Percentiles rank a stretch among this genome's conserved stretches.
Conservation (phyloP, 176 grass and related monocot species). For the Sorghum bicolor region DNA sequence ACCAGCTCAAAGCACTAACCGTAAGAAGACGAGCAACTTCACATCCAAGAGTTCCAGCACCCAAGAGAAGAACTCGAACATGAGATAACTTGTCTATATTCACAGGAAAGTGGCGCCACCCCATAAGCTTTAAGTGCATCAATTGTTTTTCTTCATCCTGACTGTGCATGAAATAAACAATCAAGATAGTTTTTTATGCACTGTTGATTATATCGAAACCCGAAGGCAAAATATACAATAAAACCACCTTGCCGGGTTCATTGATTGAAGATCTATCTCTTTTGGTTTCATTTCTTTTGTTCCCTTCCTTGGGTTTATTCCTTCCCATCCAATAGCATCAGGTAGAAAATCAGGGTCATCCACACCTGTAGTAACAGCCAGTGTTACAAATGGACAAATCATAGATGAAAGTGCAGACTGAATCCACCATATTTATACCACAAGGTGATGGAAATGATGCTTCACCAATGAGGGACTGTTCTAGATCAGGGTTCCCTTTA, state of each 20-base stretch:
- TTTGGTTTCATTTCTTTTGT: constrained; percentile 40
- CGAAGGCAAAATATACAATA: background rate
- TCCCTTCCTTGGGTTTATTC: constrained; percentile 35
- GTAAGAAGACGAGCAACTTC: constrained; percentile 91
- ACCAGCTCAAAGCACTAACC: constrained; percentile 43
- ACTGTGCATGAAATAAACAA: constrained; percentile 42
- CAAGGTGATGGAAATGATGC: constrained; percentile 52
- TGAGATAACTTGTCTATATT: constrained; percentile 55
- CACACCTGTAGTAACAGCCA: constrained; percentile 39
- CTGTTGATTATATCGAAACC: background rate
- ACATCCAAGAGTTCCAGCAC: constrained; percentile 87
- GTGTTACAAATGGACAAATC: constrained; percentile 16
- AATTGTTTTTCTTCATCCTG: constrained; percentile 62
- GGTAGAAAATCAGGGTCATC: constrained; percentile 57
- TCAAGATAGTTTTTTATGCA: constrained; percentile 13
- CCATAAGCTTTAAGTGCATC: constrained; percentile 98
- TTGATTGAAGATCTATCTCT: constrained; percentile 51
- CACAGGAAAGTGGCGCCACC: constrained; percentile 91
- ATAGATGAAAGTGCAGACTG: background rate
- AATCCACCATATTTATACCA: constrained; percentile 44
- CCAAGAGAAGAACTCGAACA: constrained; percentile 65
- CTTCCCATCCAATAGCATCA: constrained; percentile 92
- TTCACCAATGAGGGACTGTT: constrained; percentile 66
- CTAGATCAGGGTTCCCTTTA: constrained; percentile 47
- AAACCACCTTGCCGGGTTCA: constrained; percentile 65